phyloP scores from a whole-genome alignment of 495 filamentous ascomycete genomes.

The Amorphotheca resinae region DNA sequence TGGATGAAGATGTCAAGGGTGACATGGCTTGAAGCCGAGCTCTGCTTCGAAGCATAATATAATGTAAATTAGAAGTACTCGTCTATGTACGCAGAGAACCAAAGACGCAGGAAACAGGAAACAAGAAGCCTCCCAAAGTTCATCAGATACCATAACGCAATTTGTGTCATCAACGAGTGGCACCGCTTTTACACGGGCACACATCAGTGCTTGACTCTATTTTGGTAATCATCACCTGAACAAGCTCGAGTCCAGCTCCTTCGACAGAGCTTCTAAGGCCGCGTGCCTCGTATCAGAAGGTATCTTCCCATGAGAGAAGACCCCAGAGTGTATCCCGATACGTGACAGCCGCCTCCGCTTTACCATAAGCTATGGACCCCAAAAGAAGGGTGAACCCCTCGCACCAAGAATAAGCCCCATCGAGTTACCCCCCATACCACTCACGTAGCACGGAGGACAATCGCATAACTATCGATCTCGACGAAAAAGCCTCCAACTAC shows the following conservation, averaged over 20 bases:
- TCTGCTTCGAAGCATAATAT: too few relatives aligned
- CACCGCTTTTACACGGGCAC: slow-evolving; percentile 33
- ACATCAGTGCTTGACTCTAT: slow-evolving; percentile 99
- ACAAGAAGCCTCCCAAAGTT: slow-evolving; percentile 28
- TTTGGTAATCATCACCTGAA: slow-evolving; percentile 89
- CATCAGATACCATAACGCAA: slow-evolving; percentile 91
- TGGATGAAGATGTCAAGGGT: not conserved
- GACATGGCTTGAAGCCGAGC: not conserved
- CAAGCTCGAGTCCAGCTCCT: slow-evolving; percentile 48
- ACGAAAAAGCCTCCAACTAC: slow-evolving; percentile 55
- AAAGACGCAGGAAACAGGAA: not conserved
- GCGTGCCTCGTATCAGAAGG: slow-evolving; percentile 15
- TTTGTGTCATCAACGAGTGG: slow-evolving; percentile 54
- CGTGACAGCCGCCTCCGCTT: slow-evolving; percentile 31
- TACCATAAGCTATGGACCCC: slow-evolving; percentile 57
- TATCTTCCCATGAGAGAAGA: slow-evolving; percentile 22
- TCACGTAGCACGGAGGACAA: slow-evolving; percentile 47
- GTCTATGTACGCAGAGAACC: not conserved
- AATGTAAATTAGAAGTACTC: not conserved
- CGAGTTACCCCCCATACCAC: slow-evolving; percentile 74
- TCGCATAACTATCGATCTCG: slow-evolving; percentile 97
- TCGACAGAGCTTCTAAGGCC: slow-evolving; percentile 46
- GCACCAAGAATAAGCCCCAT: slow-evolving; percentile 99
- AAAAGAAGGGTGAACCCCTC: slow-evolving; percentile 58
- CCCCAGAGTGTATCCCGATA: slow-evolving; percentile 17